Conservation (phyloP, 1,284 basidiomycete species). For the Coriolopsis trogii region DNA sequence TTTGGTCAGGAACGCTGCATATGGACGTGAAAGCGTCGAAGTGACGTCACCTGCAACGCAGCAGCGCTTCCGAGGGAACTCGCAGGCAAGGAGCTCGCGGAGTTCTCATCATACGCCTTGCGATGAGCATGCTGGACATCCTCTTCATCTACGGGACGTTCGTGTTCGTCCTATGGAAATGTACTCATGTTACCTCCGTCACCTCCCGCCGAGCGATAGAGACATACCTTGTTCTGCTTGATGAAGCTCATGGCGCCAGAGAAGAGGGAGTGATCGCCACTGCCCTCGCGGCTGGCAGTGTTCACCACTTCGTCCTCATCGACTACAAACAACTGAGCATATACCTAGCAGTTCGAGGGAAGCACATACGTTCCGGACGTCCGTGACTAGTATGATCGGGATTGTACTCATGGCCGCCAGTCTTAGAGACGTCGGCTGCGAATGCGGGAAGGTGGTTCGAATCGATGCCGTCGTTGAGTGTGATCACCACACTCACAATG, state of each 20-base stretch:
- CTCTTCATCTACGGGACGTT: slow-evolving; percentile 67
- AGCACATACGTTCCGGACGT: slow-evolving; percentile 39
- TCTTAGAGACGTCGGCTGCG: slow-evolving; percentile 39
- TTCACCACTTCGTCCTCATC: slow-evolving; percentile 59
- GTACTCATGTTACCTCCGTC: background rate
- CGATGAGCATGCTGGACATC: slow-evolving; percentile 62
- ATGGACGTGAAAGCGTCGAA: background rate
- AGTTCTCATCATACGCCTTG: slow-evolving; percentile 58
- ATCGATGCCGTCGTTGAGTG: background rate
- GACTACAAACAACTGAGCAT: no score
- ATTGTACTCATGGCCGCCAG: slow-evolving; percentile 66
- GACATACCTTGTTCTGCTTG: slow-evolving; percentile 47
- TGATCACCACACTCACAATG: slow-evolving; percentile 12
- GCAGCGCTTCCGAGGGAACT: slow-evolving; percentile 74
- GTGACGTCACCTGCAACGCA: slow-evolving; percentile 60
- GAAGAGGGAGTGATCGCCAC: slow-evolving; percentile 55
- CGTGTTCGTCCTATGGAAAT: slow-evolving; percentile 47
- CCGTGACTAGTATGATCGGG: slow-evolving; percentile 24
- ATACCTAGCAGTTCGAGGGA: no score
- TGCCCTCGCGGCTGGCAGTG: slow-evolving; percentile 51
- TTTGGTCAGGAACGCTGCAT: no score
- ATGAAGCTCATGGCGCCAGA: slow-evolving; percentile 54
- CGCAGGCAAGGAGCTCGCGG: slow-evolving; percentile 54
- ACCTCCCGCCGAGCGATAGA: background rate
- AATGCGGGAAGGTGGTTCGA: background rate